Evolutionary conservation across 208 protist species (phyloP), one percentile per base, ranked within the genome.

Genomic region (Acanthamoeba lenticulata): DNA sequence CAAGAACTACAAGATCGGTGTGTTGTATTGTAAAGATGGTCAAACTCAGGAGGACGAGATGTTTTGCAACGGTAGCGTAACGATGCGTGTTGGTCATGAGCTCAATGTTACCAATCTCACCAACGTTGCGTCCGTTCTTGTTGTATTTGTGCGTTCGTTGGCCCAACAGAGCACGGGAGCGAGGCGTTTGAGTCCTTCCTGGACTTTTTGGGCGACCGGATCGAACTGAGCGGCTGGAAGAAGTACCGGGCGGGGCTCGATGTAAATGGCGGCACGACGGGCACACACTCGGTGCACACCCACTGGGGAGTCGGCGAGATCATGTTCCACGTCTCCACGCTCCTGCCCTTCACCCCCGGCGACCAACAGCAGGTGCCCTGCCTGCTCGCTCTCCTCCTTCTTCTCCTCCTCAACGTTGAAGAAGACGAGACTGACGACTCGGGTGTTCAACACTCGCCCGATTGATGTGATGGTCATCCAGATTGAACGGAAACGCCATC

Each of bases 191-290:
- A 86, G 49, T 24, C 15, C 13, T 95, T 95, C 55, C 60, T 95
- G 13, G 44, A 65, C 34, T 94, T 95, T 69, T 38, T 95, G 40
- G 94, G 94, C 27, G 94, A 95, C 27, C 57, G 67, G 29, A 52
- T 95, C 29, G 79, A 93, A 29, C 69, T 95, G 42, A 34, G 40
- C 2, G 94, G 94, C 3, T 95, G 72, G 49, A 79, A 85, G 52
- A 40, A 88, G n/a, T 95, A 95, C 90, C 32, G 77, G 21, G 94
- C 72, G 29, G 94, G 92, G 15, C 93, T 95, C 19, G 94, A 95
- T 57, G 77, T 62, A 47, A 95, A 95, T 42, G 88, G 60, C n/a
- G 62, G 62, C 11, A 93, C 15, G 15, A 93, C 88, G 15, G 89
- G 89, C n/a, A 93, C 60, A 21, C 89, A 93, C 45, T 93, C 89